A percentile compares a stretch with the other conserved stretches of the same genome.
phyloP scores from a whole-genome alignment of 306 rosid genomes.

The Cyamopsis tetragonoloba region DNA sequence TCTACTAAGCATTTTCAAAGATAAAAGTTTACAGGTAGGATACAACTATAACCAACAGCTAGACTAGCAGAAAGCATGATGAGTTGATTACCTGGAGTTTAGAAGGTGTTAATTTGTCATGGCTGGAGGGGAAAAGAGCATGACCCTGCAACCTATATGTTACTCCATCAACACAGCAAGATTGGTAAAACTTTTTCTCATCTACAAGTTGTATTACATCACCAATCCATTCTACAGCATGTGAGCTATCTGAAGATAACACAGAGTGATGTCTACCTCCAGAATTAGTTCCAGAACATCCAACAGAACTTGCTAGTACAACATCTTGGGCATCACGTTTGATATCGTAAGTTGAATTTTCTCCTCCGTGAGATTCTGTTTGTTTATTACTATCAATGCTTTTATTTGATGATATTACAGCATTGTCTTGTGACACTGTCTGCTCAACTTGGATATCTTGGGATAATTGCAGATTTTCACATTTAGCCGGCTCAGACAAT shows the following conservation, averaged over 20 bases:
- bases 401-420: slow-evolving; percentile 40
- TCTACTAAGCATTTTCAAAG: not conserved
- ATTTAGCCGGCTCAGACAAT: slow-evolving; percentile 28
- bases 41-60: slow-evolving; percentile 5
- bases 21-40: slow-evolving; percentile 16
- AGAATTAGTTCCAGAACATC: slow-evolving; percentile 43
- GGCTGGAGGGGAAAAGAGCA: slow-evolving; percentile 56
- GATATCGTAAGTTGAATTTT: slow-evolving; percentile 40
- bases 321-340: slow-evolving; percentile 48
- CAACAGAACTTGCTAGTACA: slow-evolving; percentile 40
- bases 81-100: slow-evolving; percentile 77
- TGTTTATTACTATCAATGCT: slow-evolving; percentile 23
- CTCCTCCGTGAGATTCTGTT: slow-evolving; percentile 40
- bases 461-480: slow-evolving; percentile 36
- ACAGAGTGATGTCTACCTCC: slow-evolving; percentile 37
- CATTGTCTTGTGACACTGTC: slow-evolving; percentile 26
- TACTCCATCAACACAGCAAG: slow-evolving; percentile 69
- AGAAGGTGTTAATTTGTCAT: slow-evolving; percentile 63
- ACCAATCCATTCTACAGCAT: slow-evolving; percentile 75
- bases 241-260: slow-evolving; percentile 45
- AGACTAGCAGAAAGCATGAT: slow-evolving; percentile 17
- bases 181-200: slow-evolving; percentile 51
- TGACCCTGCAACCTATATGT: slow-evolving; percentile 62
- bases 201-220: slow-evolving; percentile 38
- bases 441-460: slow-evolving; percentile 41